Base-by-base conservation (phyloP, 768 basidiomycete genomes). In the Tulasnella sp. region DNA sequence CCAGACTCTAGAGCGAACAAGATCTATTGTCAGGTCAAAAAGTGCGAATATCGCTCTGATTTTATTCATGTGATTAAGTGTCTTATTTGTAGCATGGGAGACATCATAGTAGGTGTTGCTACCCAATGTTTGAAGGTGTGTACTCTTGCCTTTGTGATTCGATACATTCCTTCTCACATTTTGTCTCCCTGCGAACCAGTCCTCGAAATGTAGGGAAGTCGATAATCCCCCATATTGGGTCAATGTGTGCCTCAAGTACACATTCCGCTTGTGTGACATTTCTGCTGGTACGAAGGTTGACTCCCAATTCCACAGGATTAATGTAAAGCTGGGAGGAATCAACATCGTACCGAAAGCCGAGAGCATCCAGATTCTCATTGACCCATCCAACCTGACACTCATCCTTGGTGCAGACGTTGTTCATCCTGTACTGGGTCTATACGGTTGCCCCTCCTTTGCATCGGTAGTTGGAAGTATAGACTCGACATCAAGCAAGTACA, bases 301-400 rank as follows among this genome's bases (percentile, higher is more conserved):
- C 49, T 59, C 3, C 31, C 57, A 60, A 40, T 31, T 19, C 17
- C 25, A 49, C 19, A 45, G 55, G 43, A 75, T 89, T 62, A 89
- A 89, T 59, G 86, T 86, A 17, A 89, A 90, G 66, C 73, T 89
- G 0, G 87, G 86, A 11, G 87, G 87, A 1, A 83, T 88, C 65
- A 90, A 90, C 65, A 77, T 79, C 1, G 73, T 90, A 29, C 86
- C 86, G 0, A 83, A 86, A 49, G 75, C 83, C 0, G 71, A 75
- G 11, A 82, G 82, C 0, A 81, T 84, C 1, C 72, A 77, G 0
- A 74, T 78, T 6, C 70, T 90, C 9, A 78, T 80, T 0, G 86
- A 90, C 63, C 77, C 81, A 1, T 73, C 77, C 27, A 78, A 81
- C 63, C 87, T 86, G 1, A 86, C 86, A 0, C 78, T 90, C 6